Base-by-base conservation (phyloP, 139 green algal genomes). In the Prasinococcaceae sp. region DNA sequence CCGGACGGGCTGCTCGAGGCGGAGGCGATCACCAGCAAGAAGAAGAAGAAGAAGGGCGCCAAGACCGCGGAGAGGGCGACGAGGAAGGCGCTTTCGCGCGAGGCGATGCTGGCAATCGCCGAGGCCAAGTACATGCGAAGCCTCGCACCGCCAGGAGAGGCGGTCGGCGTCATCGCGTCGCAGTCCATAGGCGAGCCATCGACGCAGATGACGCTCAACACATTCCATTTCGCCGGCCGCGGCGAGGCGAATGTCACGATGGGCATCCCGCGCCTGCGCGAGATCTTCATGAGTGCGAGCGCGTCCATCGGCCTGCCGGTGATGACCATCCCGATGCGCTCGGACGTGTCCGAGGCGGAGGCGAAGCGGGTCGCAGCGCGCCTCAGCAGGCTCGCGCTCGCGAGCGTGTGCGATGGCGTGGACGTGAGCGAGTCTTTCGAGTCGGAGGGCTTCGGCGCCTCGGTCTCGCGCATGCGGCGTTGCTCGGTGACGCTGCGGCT, bases 241-340 rank as follows among this genome's bases (percentile, higher is more conserved):
- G 86, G 88, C 2, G 86, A 94, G 69, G 89, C 89, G 9, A 97
- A 97, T 60, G 89, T 97, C 60, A 97, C 89, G 29, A 72, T 97
- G 30, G 89, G 89, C 40, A 95, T 97, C 42, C 88, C 88, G 1
- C 83, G 88, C 6, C 69, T 97, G 35, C 73, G 88, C 17, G 89
- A 97, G 75, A 86, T 98, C 30, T 66, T 98, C 8, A 97, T 98
- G 88, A 94, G 86, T 0, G 90, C 88, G 0, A 69, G 85, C 1
- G 33, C 19, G 12, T 47, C 67, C 29, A 92, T 93, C 60, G 80
- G 83, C 70, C 94, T 84, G 17, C 90, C 90, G 22, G 79, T 94
- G 28, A 94, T 96, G 84, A 93, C 77, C 8, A 61, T 96, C 52
- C 81, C 82, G 14, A 49, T 96, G 60, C 65, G 47, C 25, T 10